phyloP scores from a whole-genome alignment of 2,329 filamentous ascomycete genomes.

The Epichloe gansuensis region DNA sequence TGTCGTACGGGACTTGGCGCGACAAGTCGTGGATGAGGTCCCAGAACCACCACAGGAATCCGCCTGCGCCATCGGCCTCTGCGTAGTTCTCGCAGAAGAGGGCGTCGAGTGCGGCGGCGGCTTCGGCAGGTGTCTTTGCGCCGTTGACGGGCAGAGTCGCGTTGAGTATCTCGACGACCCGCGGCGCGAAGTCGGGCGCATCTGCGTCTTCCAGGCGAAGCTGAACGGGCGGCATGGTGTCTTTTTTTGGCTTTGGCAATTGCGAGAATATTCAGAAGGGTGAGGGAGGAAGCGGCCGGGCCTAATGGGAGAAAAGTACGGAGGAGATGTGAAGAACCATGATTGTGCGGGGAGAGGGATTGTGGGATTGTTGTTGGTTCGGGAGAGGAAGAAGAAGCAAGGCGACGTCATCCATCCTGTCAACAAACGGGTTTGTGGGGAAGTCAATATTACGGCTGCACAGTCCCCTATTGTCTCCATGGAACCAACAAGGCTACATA shows the following conservation, averaged over 20 bases:
- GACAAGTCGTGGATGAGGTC: constrained; percentile 12
- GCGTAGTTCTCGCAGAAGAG: background rate
- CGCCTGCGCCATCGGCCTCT: background rate
- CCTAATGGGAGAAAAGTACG: too few species aligned
- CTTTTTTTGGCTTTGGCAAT: background rate
- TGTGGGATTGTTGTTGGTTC: too few species aligned
- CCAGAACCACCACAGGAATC: constrained; percentile 14
- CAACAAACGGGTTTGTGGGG: too few species aligned
- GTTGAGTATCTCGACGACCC: constrained; percentile 7
- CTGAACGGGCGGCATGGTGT: background rate
- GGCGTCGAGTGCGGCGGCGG: constrained; percentile 4
- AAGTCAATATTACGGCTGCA: too few species aligned
- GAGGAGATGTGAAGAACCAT: too few species aligned
- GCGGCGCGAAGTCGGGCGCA: constrained; percentile 5
- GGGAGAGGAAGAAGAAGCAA: too few species aligned
- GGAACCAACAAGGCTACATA: too few species aligned
- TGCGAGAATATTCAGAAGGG: background rate
- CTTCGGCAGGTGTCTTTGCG: background rate
- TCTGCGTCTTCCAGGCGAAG: constrained; percentile 3
- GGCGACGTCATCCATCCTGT: too few species aligned
- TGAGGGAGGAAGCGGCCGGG: background rate
- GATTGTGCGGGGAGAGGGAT: too few species aligned
- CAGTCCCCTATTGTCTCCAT: too few species aligned
- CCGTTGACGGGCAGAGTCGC: background rate
- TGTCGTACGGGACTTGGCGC: constrained; percentile 11